Conservation (phyloP, 441 rosid species). For the Pelargonium cotyledonis region DNA sequence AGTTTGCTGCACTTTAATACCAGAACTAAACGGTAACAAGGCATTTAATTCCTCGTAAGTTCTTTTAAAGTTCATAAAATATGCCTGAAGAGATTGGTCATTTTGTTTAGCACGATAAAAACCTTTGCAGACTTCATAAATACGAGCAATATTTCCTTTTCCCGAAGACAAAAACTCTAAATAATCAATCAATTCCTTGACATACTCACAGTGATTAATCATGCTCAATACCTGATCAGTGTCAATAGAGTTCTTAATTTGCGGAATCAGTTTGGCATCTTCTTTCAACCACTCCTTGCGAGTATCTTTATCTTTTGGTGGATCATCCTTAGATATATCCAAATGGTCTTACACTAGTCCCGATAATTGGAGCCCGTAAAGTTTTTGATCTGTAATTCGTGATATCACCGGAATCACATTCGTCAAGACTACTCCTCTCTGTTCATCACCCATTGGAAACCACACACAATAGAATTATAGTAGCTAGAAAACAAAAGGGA, state of each 20-base stretch:
- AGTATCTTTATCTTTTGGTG: not conserved
- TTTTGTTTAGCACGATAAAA: not conserved
- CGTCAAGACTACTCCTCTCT: too few species aligned
- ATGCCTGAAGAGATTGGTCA: not conserved
- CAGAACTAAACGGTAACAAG: not conserved
- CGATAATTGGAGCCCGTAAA: not conserved
- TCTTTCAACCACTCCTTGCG: not conserved
- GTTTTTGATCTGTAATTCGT: not conserved
- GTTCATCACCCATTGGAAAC: too few species aligned
- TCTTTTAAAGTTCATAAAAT: not conserved
- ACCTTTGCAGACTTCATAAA: not conserved
- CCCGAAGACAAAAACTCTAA: not conserved
- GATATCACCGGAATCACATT: not conserved
- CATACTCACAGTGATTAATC: not conserved
- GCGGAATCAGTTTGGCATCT: not conserved
- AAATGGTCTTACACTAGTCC: not conserved
- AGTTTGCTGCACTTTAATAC: not conserved
- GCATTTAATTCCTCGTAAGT: not conserved
- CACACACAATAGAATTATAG: too few species aligned
- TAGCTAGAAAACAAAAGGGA: too few species aligned
- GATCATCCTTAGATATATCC: not conserved
- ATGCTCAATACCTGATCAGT: not conserved
- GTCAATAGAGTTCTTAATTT: not conserved
- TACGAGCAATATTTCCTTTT: not conserved
- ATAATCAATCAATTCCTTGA: not conserved